Evolutionary conservation across 2,329 filamentous ascomycete species (phyloP).

Genomic region (Fusarium multiceps): DNA sequence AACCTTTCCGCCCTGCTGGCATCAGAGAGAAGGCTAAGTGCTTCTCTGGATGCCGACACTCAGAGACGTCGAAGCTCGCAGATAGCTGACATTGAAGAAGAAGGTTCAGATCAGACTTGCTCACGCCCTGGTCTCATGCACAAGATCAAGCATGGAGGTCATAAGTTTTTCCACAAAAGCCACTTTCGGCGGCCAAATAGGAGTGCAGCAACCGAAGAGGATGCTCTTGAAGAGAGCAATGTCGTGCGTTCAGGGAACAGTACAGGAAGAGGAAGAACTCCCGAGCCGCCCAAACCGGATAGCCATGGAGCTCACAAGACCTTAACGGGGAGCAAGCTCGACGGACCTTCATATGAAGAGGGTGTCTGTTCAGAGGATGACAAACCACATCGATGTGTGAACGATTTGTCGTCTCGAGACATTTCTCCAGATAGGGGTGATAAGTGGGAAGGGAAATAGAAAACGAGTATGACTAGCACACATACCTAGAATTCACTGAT

Average conservation of each 20-base stretch:
- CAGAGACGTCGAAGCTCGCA: slow-evolving; percentile 46
- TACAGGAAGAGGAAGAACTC: slow-evolving; percentile 29
- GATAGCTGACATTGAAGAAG: slow-evolving; percentile 6
- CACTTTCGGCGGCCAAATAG: slow-evolving; percentile 33
- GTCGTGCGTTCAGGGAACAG: slow-evolving; percentile 38
- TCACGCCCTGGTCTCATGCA: slow-evolving; percentile 45
- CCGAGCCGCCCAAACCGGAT: slow-evolving; percentile 34
- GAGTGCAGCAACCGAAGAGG: background rate
- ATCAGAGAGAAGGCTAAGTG: slow-evolving; percentile 36
- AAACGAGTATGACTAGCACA: background rate
- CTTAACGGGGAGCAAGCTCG: slow-evolving; percentile 38
- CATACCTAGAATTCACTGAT: slow-evolving; percentile 12
- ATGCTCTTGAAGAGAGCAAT: background rate
- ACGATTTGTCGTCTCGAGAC: slow-evolving; percentile 38
- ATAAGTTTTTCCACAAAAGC: slow-evolving; percentile 40
- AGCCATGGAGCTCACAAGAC: slow-evolving; percentile 41
- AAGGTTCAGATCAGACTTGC: slow-evolving; percentile 16
- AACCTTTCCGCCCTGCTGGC: slow-evolving; percentile 1
- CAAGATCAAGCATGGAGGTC: slow-evolving; percentile 45
- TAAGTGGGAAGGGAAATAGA: background rate
- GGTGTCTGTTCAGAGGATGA: slow-evolving; percentile 50
- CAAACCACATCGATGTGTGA: slow-evolving; percentile 47
- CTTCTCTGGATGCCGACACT: slow-evolving; percentile 41
- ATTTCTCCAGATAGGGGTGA: slow-evolving; percentile 9
- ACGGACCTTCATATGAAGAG: slow-evolving; percentile 14